A percentile compares a stretch with the other conserved stretches of the same genome.
Evolutionary conservation across 768 basidiomycete species (phyloP).

Genomic region (Astraeus odoratus): DNA sequence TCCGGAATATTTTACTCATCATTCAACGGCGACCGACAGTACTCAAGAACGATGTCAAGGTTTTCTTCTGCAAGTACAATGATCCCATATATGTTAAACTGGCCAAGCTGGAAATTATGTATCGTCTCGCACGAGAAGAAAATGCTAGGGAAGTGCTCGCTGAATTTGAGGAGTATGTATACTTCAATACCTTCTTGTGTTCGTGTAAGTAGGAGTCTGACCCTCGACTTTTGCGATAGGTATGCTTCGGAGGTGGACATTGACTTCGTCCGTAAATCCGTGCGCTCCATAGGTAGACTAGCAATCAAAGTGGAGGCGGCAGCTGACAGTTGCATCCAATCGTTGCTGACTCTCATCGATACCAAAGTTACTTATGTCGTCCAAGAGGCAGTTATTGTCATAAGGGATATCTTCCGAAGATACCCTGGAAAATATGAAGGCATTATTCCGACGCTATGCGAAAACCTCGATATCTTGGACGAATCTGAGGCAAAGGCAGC

Average conservation of each 20-base stretch:
- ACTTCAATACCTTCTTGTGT: neutral
- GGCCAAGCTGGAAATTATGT: slow-evolving; percentile 98
- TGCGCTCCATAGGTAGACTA: slow-evolving; percentile 93
- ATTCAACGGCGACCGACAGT: slow-evolving; percentile 92
- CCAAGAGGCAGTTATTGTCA: slow-evolving; percentile 95
- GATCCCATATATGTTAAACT: slow-evolving; percentile 99
- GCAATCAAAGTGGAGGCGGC: slow-evolving; percentile 94
- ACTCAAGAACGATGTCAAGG: slow-evolving; percentile 94
- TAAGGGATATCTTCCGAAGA: slow-evolving; percentile 94
- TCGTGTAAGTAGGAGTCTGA: no score
- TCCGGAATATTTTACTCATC: slow-evolving; percentile 94
- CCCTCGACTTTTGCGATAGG: slow-evolving; percentile 32
- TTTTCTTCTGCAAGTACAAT: slow-evolving; percentile 99
- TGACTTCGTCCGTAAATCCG: slow-evolving; percentile 96
- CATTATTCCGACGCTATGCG: slow-evolving; percentile 89
- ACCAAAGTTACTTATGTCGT: slow-evolving; percentile 95
- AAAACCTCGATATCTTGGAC: slow-evolving; percentile 85
- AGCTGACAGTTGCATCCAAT: slow-evolving; percentile 85
- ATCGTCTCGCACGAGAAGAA: slow-evolving; percentile 89
- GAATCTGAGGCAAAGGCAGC: slow-evolving; percentile 96
- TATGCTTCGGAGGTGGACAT: slow-evolving; percentile 98
- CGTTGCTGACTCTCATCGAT: slow-evolving; percentile 78
- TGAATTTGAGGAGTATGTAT: slow-evolving; percentile 83
- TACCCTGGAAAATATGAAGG: slow-evolving; percentile 97
- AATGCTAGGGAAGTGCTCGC: slow-evolving; percentile 90